Percentiles rank a stretch among this genome's conserved stretches.
These are phyloP conservation scores for Aspergillus sp. DNA, from an alignment of 2,329 filamentous ascomycete species.

Conservation along the genomic window DNA sequence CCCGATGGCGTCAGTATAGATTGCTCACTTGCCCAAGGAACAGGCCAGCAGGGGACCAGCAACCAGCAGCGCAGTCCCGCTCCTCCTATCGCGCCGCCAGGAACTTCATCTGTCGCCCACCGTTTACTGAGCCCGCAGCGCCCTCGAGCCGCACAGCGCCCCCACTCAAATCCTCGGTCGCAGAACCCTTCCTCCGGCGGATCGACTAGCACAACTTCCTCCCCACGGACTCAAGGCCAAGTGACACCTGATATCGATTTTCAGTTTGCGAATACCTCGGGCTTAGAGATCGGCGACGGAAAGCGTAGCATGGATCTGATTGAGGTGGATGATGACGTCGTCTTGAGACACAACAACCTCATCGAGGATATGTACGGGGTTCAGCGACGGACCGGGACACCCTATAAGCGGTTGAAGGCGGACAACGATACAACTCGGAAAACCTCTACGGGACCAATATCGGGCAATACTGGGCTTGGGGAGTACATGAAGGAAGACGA, in stretches of 20 bases:
- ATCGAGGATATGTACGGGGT: slow-evolving; percentile 79
- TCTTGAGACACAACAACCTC: slow-evolving; percentile 45
- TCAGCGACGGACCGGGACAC: slow-evolving; percentile 64
- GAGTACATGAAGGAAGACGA: slow-evolving; percentile 70
- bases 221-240: slow-evolving; percentile 18
- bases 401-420: slow-evolving; percentile 69
- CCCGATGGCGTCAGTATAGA: slow-evolving; percentile 21
- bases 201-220: slow-evolving; percentile 18
- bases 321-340: slow-evolving; percentile 32
- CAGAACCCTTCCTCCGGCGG: slow-evolving; percentile 18
- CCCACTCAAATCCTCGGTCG: slow-evolving; percentile 22
- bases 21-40: slow-evolving; percentile 31
- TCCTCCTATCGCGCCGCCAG: slow-evolving; percentile 29
- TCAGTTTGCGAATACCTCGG: slow-evolving; percentile 34
- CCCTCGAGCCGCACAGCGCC: slow-evolving; percentile 13
- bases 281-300: slow-evolving; percentile 28
- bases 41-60: slow-evolving; percentile 28
- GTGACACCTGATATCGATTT: slow-evolving; percentile 30
- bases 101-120: slow-evolving; percentile 31
- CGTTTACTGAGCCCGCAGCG: slow-evolving; percentile 28
- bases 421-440: slow-evolving; percentile 50
- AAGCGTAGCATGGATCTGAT: slow-evolving; percentile 39
- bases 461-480: slow-evolving; percentile 62
- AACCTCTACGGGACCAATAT: slow-evolving; percentile 45
- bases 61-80: slow-evolving; percentile 18